phyloP scores from a whole-genome alignment of 345 rosid species.

The Populus simonii region DNA sequence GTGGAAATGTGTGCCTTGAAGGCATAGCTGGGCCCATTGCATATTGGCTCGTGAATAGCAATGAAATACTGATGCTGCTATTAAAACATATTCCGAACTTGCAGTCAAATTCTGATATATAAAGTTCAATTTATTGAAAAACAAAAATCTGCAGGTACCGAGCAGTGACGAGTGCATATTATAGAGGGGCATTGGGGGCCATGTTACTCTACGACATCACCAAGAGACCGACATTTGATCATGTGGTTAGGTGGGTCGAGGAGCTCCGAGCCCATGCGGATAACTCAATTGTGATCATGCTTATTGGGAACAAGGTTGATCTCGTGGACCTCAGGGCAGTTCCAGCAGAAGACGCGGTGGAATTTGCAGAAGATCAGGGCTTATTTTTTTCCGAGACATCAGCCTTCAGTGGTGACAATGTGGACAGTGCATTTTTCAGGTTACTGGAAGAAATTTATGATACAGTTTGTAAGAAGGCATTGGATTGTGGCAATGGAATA shows the following conservation, averaged over 20 bases:
- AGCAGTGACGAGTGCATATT: conserved; percentile 78
- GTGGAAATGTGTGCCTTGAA: background rate
- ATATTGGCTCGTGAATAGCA: background rate
- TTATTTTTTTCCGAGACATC: conserved; percentile 79
- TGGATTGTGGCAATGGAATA: conserved; percentile 30
- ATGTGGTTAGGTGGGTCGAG: conserved; percentile 24
- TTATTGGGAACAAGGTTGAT: conserved; percentile 80
- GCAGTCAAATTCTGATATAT: background rate
- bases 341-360: conserved; percentile 67
- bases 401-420: conserved; percentile 72
- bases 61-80: background rate
- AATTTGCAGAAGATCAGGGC: conserved; percentile 73
- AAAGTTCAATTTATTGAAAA: background rate
- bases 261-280: conserved; percentile 61
- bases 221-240: conserved; percentile 52
- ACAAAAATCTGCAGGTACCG: conserved; percentile 45
- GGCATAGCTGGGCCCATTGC: background rate
- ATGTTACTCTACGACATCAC: conserved; percentile 76
- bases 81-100: background rate
- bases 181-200: conserved; percentile 74
- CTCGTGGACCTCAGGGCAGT: conserved; percentile 61
- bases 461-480: conserved; percentile 44
- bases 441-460: conserved; percentile 58
- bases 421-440: conserved; percentile 64
- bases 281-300: conserved; percentile 63